Conservation (phyloP, 495 filamentous ascomycete genomes). For the Aspergillus egyptiacus region DNA sequence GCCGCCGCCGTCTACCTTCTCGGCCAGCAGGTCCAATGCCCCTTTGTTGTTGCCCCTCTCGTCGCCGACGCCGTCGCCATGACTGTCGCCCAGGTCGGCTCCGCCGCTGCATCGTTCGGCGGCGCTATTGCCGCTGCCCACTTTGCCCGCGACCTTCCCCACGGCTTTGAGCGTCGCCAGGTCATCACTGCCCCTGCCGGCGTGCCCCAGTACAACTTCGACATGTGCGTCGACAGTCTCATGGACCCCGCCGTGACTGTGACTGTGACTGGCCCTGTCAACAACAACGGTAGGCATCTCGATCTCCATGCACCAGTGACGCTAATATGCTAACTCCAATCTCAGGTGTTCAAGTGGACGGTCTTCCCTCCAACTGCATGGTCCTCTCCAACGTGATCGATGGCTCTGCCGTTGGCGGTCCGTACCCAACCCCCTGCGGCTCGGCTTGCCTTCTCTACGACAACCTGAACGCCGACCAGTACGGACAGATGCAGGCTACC, state of each 20-base stretch:
- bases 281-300: neutral
- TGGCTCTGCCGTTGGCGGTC: neutral
- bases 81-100: neutral
- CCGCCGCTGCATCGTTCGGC: neutral
- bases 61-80: neutral
- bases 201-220: neutral
- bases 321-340: neutral
- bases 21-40: neutral
- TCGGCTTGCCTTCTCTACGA: neutral
- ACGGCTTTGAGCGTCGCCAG: neutral
- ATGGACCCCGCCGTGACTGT: neutral
- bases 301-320: neutral
- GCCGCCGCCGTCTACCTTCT: neutral
- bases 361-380: neutral
- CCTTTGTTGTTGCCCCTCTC: neutral
- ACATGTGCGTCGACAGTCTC: neutral
- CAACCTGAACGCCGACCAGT: neutral
- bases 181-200: neutral
- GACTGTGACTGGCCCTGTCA: neutral
- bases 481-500: neutral
- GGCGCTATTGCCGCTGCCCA: neutral
- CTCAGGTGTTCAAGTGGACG: neutral
- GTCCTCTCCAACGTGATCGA: neutral
- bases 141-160: neutral
- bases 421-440: neutral